Base-by-base conservation (phyloP, 139 green algal species). In the Closterium sp. region DNA sequence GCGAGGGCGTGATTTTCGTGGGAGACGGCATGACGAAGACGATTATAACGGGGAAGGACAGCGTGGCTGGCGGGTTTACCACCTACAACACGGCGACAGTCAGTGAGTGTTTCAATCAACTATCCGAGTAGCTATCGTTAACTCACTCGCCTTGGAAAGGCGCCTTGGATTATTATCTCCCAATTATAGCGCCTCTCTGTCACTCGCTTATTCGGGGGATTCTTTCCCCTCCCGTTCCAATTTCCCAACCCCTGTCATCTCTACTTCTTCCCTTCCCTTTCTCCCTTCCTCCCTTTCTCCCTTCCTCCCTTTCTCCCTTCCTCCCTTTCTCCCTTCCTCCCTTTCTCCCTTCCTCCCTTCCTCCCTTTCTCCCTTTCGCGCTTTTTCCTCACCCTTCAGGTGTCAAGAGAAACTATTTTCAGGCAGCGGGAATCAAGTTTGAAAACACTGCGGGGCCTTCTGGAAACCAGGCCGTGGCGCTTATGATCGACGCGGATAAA, bases 21-120 rank as follows among this genome's bases (percentile, higher is more conserved):
- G 83, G 83, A 34, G 83, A 86, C 30, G 83, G 83, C 28, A 9
- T 23, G n/a, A 4, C n/a, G 30, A 86, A 33, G 30, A 86, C 83
- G 9, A 86, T 86, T 33, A 86, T 86, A 32, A 86, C 83, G n/a
- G 83, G 83, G 30, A 86, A 33, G n/a, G 28, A 86, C 28, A 86
- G 83, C 6, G 83, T 86, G 7, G n/a, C 30, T 21, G 83, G 83
- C 30, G 83, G 83, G 25, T 86, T 21, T 9, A 86, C 83, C 28
- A 86, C 83, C 23, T 86, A 34, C 83, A 86, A 86, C 83, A 34
- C 83, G 7, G 83, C 83, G 28, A 86, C 83, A 34, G 83, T 86
- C 83, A 33, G 83, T 86, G 83, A 86, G 83, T 86, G 0, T 6
- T 76, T 55, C 36, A 55, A 76, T n/a, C n/a, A n/a, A n/a, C n/a